Evolutionary conservation across 2,329 filamentous ascomycete species (phyloP).

Genomic region (Colletotrichum zoysiae): DNA sequence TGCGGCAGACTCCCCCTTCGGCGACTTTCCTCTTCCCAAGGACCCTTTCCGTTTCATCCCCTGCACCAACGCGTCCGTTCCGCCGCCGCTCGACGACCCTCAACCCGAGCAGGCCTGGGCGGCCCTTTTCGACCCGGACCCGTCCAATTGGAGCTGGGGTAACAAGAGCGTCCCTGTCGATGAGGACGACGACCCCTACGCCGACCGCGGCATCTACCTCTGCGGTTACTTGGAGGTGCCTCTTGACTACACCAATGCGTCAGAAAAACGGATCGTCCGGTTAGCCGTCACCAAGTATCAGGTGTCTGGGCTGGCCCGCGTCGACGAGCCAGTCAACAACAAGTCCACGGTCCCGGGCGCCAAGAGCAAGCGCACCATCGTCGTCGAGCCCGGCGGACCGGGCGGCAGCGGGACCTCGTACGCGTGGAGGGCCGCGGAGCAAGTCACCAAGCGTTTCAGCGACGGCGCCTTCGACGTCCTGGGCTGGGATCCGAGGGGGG

Average conservation of each 20-base stretch:
- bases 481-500: conserved; percentile 67
- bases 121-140: conserved; percentile 57
- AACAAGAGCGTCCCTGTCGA: conserved; percentile 38
- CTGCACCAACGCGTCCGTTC: conserved; percentile 57
- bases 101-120: conserved; percentile 55
- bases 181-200: conserved; percentile 48
- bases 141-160: conserved; percentile 62
- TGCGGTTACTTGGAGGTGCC: conserved; percentile 63
- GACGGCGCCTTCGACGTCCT: conserved; percentile 60
- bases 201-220: conserved; percentile 59
- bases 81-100: conserved; percentile 56
- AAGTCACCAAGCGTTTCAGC: conserved; percentile 56
- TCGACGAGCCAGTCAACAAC: conserved; percentile 15
- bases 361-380: conserved; percentile 61
- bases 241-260: conserved; percentile 60
- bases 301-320: conserved; percentile 57
- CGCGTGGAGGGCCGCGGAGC: conserved; percentile 54
- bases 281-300: conserved; percentile 64
- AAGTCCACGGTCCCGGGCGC: conserved; percentile 44
- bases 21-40: conserved; percentile 55
- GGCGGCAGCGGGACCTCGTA: conserved; percentile 61
- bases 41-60: conserved; percentile 63
- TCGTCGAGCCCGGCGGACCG: conserved; percentile 64
- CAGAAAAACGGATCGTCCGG: conserved; percentile 58
- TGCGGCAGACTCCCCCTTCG: conserved; percentile 39